Percentiles rank a stretch among this genome's conserved stretches.
Conservation (phyloP, 2,329 filamentous ascomycete genomes). For the Trichocomaceae sp. region DNA sequence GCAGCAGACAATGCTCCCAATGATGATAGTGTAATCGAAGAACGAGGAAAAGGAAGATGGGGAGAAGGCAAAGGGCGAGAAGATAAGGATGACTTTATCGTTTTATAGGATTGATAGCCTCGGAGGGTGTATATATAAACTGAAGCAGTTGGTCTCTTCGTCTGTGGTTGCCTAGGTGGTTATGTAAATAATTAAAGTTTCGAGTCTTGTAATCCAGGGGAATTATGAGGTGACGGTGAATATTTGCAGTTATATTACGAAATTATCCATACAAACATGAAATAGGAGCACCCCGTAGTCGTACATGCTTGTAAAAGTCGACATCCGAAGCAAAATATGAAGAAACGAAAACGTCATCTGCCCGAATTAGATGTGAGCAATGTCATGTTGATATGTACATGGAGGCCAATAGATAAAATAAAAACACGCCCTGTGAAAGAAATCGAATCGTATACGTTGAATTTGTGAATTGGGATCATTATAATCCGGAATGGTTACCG, state of each 20-base stretch:
- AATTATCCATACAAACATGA: neutral
- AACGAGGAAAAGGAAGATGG: neutral
- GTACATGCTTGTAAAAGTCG: neutral
- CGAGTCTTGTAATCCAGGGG: neutral
- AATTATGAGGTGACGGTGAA: neutral
- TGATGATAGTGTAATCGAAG: neutral
- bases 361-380: neutral
- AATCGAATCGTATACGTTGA: neutral
- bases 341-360: neutral
- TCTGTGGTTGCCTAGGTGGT: neutral
- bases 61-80: neutral
- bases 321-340: neutral
- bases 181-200: neutral
- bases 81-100: slow-evolving; percentile 15
- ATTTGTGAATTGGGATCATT: neutral
- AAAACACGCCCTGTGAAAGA: neutral
- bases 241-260: neutral
- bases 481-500: slow-evolving; percentile 22
- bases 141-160: neutral
- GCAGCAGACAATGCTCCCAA: slow-evolving; percentile 8
- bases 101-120: slow-evolving; percentile 1
- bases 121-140: neutral
- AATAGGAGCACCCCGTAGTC: no score
- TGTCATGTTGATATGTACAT: neutral
- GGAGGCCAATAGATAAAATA: neutral